These are phyloP conservation scores for maize (Zea mays) DNA, from an alignment of 176 grass and related monocot species.

Conservation along the genomic window Zm-B73-REFERENCE-NAM-5.0 NC_050103.1:96046501-96047000, in stretches of 20 bases:
- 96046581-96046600: not conserved
- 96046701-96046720: not conserved
- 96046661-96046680: not conserved
- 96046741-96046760: no score
- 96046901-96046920: not conserved
- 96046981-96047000: not conserved
- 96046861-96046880: slow-evolving; percentile 13
- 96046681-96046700: not conserved
- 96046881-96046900: not conserved
- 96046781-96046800: not conserved
- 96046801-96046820: slow-evolving; percentile 8
- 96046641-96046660: not conserved
- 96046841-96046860: slow-evolving; percentile 1
- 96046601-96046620: not conserved
- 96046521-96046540: not conserved
- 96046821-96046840: slow-evolving; percentile 22
- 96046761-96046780: slow-evolving; percentile 14
- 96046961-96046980: no score
- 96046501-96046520: slow-evolving; percentile 8
- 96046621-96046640: slow-evolving; percentile 1
- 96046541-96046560: slow-evolving; percentile 4
- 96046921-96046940: not conserved
- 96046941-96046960: no score
- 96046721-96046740: not conserved
- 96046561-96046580: not conserved